Conservation (phyloP, 345 rosid species). For the Melaleuca alternifolia region DNA sequence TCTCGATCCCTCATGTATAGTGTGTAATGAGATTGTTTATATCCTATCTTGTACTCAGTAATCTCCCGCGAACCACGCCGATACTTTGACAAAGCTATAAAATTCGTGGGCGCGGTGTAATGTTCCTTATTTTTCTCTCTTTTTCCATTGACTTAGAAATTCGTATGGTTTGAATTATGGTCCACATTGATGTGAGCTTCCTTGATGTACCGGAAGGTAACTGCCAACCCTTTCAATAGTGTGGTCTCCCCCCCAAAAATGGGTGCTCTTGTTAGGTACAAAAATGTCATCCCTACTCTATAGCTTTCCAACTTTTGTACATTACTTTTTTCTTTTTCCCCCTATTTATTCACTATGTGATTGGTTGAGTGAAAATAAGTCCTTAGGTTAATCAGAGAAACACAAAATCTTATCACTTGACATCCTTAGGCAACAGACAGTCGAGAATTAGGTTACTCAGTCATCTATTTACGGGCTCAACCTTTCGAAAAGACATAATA, state of each 20-base stretch:
- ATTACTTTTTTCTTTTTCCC: not conserved
- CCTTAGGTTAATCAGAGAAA: not conserved
- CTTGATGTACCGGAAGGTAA: not conserved
- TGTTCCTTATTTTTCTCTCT: not conserved
- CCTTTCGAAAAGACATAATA: not conserved
- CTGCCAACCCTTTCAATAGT: not conserved
- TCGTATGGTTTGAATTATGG: not conserved
- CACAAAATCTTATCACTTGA: not conserved
- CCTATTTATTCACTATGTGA: not conserved
- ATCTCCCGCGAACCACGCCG: not conserved
- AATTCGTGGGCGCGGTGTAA: not conserved
- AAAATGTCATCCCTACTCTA: not conserved
- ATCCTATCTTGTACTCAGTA: not conserved
- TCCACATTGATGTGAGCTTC: not conserved
- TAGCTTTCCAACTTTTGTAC: not conserved
- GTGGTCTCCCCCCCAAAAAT: not conserved
- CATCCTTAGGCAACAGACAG: rapidly evolving
- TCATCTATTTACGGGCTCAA: not conserved
- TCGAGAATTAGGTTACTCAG: not conserved
- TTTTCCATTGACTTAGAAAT: not conserved
- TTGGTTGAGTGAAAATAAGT: not conserved
- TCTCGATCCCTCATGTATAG: rapidly evolving
- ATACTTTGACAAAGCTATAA: not conserved
- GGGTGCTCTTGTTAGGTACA: not conserved
- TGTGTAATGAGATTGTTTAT: not conserved